Conservation (phyloP, 208 protist species). For the Phytomonas sp. region DNA sequence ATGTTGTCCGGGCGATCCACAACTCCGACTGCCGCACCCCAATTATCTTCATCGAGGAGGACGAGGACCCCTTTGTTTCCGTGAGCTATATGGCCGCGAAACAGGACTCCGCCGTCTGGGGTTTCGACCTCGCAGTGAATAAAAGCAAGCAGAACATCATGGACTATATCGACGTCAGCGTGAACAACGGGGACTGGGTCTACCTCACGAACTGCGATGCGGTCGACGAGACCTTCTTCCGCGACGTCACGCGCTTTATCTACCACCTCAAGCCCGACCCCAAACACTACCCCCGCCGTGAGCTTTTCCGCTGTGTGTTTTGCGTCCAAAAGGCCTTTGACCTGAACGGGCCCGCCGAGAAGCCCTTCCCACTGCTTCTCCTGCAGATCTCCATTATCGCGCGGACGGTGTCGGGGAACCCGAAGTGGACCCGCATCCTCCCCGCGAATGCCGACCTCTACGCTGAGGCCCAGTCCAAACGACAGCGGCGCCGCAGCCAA, state of each 20-base stretch:
- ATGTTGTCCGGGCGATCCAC: conserved; percentile 59
- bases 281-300: conserved; percentile 64
- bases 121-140: conserved; percentile 50
- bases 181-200: conserved; percentile 88
- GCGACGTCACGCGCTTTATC: conserved; percentile 63
- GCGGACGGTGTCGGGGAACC: conserved; percentile 17
- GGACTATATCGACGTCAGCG: conserved; percentile 85
- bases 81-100: conserved; percentile 59
- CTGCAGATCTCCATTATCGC: conserved; percentile 65
- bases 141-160: conserved; percentile 63
- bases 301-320: conserved; percentile 80
- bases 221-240: conserved; percentile 45
- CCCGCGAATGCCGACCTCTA: conserved; percentile 40
- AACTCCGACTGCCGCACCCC: conserved; percentile 85
- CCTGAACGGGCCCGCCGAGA: conserved; percentile 35
- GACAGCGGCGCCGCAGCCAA: conserved; percentile 36
- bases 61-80: conserved; percentile 78
- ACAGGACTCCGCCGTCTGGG: conserved; percentile 62
- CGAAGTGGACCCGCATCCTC: conserved; percentile 59
- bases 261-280: conserved; percentile 70
- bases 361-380: conserved; percentile 72
- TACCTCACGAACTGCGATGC: conserved; percentile 73
- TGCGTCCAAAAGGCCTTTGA: conserved; percentile 53
- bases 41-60: conserved; percentile 62
- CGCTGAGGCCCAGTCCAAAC: conserved; percentile 31